phyloP scores from a whole-genome alignment of 257 asterid genomes.

The Solanum neorickii region DNA sequence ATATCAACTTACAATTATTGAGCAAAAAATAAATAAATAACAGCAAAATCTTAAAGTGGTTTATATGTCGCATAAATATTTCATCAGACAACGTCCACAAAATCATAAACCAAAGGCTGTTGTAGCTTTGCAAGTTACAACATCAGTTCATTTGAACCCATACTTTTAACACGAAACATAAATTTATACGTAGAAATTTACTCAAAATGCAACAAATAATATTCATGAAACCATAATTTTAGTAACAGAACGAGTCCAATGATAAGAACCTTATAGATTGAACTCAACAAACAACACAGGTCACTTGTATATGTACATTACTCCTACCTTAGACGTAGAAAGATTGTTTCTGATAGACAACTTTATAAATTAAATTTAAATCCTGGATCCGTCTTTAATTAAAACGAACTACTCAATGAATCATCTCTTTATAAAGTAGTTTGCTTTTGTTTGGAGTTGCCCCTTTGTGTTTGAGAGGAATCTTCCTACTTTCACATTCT shows the following conservation, averaged over 20 bases:
- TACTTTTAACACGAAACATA: too few relatives aligned
- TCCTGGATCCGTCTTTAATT: background rate
- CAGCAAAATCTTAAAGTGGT: background rate
- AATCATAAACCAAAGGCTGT: background rate
- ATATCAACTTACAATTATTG: too few relatives aligned
- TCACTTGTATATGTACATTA: background rate
- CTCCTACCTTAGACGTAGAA: background rate
- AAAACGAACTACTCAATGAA: background rate
- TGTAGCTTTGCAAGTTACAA: background rate
- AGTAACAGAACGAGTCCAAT: background rate
- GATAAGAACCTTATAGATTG: background rate
- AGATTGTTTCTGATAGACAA: background rate
- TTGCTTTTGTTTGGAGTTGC: background rate
- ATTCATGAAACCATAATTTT: background rate
- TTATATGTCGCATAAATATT: background rate
- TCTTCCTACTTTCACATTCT: background rate
- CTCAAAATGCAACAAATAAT: background rate
- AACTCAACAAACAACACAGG: background rate
- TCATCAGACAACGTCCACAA: background rate
- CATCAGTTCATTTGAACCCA: background rate
- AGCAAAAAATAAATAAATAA: background rate
- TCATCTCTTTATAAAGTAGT: background rate
- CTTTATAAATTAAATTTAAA: background rate
- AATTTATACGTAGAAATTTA: too few relatives aligned
- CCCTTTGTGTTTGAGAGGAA: background rate